phyloP scores from a whole-genome alignment of 805 yeast genomes.

The Barnettozyma populi region DNA sequence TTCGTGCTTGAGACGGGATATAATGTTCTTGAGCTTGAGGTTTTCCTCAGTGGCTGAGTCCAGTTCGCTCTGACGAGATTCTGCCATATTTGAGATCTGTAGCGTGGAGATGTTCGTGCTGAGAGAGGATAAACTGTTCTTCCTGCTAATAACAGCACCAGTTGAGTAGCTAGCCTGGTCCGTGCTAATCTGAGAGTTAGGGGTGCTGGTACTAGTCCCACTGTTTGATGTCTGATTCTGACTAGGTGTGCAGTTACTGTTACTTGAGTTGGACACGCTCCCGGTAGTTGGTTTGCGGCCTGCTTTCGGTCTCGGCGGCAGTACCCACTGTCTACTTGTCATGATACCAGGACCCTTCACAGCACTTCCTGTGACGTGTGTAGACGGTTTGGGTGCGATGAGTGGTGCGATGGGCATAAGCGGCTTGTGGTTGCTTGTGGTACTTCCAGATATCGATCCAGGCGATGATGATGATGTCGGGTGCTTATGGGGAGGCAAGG shows the following conservation, averaged over 20 bases:
- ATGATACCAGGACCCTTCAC: slow-evolving; percentile 2
- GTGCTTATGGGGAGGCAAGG: not conserved
- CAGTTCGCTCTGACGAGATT: slow-evolving; percentile 31
- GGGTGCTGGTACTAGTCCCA: not conserved
- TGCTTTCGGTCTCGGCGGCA: slow-evolving; percentile 80
- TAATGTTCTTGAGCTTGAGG: slow-evolving; percentile 36
- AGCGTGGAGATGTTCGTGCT: slow-evolving; percentile 6
- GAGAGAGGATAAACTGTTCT: slow-evolving; percentile 2
- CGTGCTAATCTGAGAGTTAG: not conserved
- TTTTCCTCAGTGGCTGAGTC: slow-evolving; percentile 39
- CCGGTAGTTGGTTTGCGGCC: slow-evolving; percentile 45
- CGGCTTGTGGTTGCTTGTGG: slow-evolving; percentile 1
- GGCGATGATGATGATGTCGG: not conserved
- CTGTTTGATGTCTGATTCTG: not conserved
- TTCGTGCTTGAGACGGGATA: slow-evolving; percentile 35
- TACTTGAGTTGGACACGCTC: slow-evolving; percentile 9
- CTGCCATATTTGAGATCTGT: slow-evolving; percentile 17
- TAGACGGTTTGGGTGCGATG: slow-evolving; percentile 1
- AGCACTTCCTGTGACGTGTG: not conserved
- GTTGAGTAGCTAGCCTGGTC: not conserved
- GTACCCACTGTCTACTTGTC: slow-evolving; percentile 40
- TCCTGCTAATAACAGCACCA: not conserved
- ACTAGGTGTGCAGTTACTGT: slow-evolving; percentile 4
- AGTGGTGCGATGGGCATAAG: slow-evolving; percentile 1
- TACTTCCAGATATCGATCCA: not conserved